phyloP scores from a whole-genome alignment of 1,284 basidiomycete species.

The Sporisorium reilianum region DNA sequence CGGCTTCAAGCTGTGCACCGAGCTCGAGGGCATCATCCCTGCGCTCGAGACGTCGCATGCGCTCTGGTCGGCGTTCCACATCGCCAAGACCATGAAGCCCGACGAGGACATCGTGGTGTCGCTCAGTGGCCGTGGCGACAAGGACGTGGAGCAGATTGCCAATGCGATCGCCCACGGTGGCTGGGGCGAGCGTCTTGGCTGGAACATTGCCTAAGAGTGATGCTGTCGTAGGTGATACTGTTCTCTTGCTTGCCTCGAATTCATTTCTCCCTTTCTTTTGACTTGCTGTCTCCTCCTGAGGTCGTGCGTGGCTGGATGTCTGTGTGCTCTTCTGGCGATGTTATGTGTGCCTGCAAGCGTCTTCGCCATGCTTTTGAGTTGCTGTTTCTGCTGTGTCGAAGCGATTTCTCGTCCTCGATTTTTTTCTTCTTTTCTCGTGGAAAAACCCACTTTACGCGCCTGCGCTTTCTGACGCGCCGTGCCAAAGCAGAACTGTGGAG shows the following conservation, averaged over 20 bases:
- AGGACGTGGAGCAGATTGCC: slow-evolving; percentile 92
- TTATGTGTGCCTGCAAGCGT: too few species aligned
- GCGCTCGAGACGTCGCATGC: slow-evolving; percentile 96
- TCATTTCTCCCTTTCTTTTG: too few species aligned
- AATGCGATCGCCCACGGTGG: slow-evolving; percentile 70
- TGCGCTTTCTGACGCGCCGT: background rate
- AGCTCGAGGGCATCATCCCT: slow-evolving; percentile 97
- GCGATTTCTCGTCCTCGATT: slow-evolving; percentile 6
- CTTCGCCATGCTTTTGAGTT: too few species aligned
- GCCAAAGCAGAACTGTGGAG: background rate
- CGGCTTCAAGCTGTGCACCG: slow-evolving; percentile 90
- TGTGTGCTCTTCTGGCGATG: too few species aligned
- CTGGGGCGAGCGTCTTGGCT: slow-evolving; percentile 65
- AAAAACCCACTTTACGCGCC: slow-evolving; percentile 6
- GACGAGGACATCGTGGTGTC: slow-evolving; percentile 86
- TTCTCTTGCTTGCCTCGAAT: background rate
- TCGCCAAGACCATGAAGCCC: slow-evolving; percentile 86
- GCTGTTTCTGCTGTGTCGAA: background rate
- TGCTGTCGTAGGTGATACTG: background rate
- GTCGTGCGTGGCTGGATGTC: too few species aligned
- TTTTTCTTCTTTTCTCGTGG: background rate
- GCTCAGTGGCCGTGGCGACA: slow-evolving; percentile 83
- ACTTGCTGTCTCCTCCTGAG: too few species aligned
- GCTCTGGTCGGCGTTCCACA: slow-evolving; percentile 87
- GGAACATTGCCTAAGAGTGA: slow-evolving; percentile 52